Evolutionary conservation across 1,284 basidiomycete genomes (phyloP).

Genomic region (Papiliotrema terrestris): DNA sequence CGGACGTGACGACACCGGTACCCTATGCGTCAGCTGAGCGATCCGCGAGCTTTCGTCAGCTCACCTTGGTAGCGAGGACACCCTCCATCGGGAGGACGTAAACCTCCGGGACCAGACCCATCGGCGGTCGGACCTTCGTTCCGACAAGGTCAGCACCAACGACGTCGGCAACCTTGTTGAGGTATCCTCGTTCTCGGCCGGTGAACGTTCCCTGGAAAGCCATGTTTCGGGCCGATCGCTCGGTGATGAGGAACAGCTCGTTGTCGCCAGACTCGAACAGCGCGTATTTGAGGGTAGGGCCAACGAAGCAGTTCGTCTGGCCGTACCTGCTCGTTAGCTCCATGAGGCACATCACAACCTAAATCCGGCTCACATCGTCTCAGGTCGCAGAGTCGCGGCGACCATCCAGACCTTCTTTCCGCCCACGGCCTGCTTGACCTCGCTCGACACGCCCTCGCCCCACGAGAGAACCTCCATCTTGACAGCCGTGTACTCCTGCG

Average conservation of each 20-base stretch:
- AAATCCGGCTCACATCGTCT: constrained; percentile 75
- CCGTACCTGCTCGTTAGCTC: constrained; percentile 65
- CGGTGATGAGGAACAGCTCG: constrained; percentile 86
- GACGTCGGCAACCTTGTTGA: constrained; percentile 69
- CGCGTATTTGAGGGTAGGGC: constrained; percentile 86
- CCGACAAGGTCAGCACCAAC: constrained; percentile 79
- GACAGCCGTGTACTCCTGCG: constrained; percentile 93
- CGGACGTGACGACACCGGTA: constrained; percentile 97
- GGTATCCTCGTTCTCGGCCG: constrained; percentile 61
- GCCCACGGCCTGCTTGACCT: constrained; percentile 61
- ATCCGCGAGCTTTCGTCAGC: constrained; percentile 8
- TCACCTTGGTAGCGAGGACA: constrained; percentile 84
- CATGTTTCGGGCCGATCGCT: constrained; percentile 94
- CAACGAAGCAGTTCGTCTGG: constrained; percentile 98
- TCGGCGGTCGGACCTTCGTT: constrained; percentile 85
- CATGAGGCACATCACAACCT: constrained; percentile 3
- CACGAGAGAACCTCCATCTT: constrained; percentile 93
- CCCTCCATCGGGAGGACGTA: constrained; percentile 98
- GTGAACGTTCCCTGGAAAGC: constrained; percentile 83
- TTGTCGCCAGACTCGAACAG: constrained; percentile 78
- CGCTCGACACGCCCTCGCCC: constrained; percentile 59
- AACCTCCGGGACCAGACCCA: constrained; percentile 77
- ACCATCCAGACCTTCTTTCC: constrained; percentile 86
- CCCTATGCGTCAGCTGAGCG: constrained; percentile 55
- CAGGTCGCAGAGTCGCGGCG: constrained; percentile 91